Base-by-base conservation (phyloP, 1,284 basidiomycete species). In the Ceratobasidium sp. region DNA sequence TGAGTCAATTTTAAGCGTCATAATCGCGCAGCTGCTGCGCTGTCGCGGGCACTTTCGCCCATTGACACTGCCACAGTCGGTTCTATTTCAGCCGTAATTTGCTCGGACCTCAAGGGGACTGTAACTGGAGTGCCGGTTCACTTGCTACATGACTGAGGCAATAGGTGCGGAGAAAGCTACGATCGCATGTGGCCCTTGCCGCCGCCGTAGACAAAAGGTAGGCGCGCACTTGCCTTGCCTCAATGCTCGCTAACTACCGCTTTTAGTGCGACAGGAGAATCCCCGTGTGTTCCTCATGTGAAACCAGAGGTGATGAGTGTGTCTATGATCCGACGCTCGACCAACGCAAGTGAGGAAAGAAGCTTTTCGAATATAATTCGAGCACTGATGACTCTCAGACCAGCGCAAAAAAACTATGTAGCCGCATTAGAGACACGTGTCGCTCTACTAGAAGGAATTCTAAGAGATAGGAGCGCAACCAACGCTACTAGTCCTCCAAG, bases 161-260 rank as follows among this genome's bases (percentile, higher is more conserved):
- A 41, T 9, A 14, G 31, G 57, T 41, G 19, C 19, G 17, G 41
- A 36, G 57, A 36, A 60, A 60, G 41, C 57, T 3, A 60, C 27
- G 3, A 17, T 60, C 19, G 57, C 57, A 36, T 60, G 57, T 19
- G 57, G 41, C 41, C 41, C 57, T 36, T 60, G 57, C 41, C 14
- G 57, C 17, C 57, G 57, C n/a, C 57, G 57, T 9, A 60, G 41
- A n/a, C 57, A 33, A 9, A 60, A 60, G 57, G 57, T 60, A 44
- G 8, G 33, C 31, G 19, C 41, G 41, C 57, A 17, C 7, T 57
- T 57, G 15, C 29, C 29, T 17, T 57, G 24, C 15, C 54, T 5
- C 15, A 8, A 57, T 17, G 54, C 57, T 60, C 36, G 36, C 36
- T 41, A 41, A 41, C 27, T 15, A 8, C 17, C 6, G 9, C 27